Percentiles rank a stretch among this genome's conserved stretches.
These are phyloP conservation scores for Glarea lozoyensis DNA, from an alignment of 495 filamentous ascomycete genomes.

Conservation along the genomic window DNA sequence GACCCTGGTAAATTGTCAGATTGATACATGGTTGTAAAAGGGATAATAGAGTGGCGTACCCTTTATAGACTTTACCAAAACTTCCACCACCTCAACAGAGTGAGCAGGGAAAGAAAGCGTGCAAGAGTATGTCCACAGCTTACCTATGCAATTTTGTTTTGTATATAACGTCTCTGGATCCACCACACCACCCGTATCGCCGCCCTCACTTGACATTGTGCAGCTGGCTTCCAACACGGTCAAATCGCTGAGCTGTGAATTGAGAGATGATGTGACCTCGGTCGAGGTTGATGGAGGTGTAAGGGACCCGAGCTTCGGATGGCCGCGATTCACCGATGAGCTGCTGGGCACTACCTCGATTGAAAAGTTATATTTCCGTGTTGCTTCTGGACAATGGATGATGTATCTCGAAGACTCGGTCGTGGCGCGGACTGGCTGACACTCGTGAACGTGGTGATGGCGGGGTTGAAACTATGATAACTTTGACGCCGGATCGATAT, in stretches of 20 bases:
- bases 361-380: neutral
- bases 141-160: slow-evolving; percentile 90
- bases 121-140: slow-evolving; percentile 18
- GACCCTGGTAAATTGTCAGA: slow-evolving; percentile 47
- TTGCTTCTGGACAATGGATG: neutral
- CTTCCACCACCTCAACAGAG: slow-evolving; percentile 60
- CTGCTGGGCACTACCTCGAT: too few species aligned
- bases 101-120: too few species aligned
- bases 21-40: neutral
- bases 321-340: too few species aligned
- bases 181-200: slow-evolving; percentile 26
- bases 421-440: too few species aligned
- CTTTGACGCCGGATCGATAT: too few species aligned
- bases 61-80: slow-evolving; percentile 95
- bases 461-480: too few species aligned
- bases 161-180: slow-evolving; percentile 87
- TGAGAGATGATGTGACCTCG: too few species aligned
- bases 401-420: too few species aligned
- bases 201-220: slow-evolving; percentile 20
- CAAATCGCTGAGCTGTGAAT: neutral
- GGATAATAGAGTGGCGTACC: slow-evolving; percentile 38
- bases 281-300: too few species aligned
- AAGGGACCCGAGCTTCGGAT: too few species aligned
- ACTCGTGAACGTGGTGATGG: neutral
- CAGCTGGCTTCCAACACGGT: neutral